These are phyloP conservation scores for Ogataea pini DNA, from an alignment of 805 yeast genomes.

Conservation along the genomic window DNA sequence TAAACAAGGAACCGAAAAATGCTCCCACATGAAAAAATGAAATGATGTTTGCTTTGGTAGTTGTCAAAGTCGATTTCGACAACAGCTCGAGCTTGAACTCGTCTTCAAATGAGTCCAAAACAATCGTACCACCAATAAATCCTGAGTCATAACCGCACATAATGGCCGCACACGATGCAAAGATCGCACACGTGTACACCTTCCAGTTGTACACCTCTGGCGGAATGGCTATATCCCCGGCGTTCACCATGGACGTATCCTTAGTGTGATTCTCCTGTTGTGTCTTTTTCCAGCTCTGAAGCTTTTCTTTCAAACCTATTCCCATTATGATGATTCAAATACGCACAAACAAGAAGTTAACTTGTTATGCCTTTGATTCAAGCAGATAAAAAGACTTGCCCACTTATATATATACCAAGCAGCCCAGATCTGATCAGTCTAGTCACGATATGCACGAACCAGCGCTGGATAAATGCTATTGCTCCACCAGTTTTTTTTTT, in stretches of 20 bases:
- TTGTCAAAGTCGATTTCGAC: conserved; percentile 6
- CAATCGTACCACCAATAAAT: conserved; percentile 15
- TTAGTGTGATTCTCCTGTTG: background rate
- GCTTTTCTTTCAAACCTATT: background rate
- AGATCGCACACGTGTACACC: conserved; percentile 12
- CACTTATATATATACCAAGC: conserved; percentile 1
- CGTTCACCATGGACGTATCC: background rate
- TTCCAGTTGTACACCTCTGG: conserved; percentile 9
- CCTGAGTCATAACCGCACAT: conserved; percentile 16
- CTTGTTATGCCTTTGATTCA: background rate
- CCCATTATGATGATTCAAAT: background rate
- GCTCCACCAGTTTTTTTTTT: background rate
- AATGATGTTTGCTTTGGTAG: conserved; percentile 12
- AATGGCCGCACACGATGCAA: conserved; percentile 15
- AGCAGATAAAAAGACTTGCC: background rate
- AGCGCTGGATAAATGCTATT: conserved; percentile 1
- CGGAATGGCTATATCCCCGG: conserved; percentile 4
- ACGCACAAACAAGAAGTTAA: background rate
- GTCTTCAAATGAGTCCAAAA: conserved; percentile 10
- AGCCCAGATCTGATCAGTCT: background rate
- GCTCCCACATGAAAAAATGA: conserved; percentile 16
- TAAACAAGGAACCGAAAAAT: conserved; percentile 11
- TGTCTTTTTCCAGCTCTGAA: background rate
- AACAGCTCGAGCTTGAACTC: conserved; percentile 9
- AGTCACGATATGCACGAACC: conserved; percentile 1